phyloP scores from a whole-genome alignment of 75 land plant genomes.

The Pinus tabuliformis region DNA sequence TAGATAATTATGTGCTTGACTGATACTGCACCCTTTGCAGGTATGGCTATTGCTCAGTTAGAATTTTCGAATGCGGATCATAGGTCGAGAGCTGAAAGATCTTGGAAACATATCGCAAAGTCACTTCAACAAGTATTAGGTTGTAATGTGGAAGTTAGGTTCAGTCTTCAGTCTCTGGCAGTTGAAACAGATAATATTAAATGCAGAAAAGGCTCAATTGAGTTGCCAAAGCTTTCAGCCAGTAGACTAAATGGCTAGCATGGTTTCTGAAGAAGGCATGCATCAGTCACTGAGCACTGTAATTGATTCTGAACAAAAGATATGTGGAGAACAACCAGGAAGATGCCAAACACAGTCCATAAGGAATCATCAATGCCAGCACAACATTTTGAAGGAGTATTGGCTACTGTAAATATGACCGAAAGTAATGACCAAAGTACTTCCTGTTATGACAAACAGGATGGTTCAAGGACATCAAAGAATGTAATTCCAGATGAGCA shows the following conservation, averaged over 20 bases:
- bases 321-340: background rate
- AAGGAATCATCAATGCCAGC: background rate
- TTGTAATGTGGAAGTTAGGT: slow-evolving; percentile 62
- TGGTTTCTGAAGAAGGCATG: slow-evolving; percentile 2
- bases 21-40: slow-evolving; percentile 21
- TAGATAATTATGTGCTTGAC: background rate
- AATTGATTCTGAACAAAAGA: background rate
- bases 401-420: slow-evolving; percentile 1
- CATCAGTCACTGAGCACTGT: background rate
- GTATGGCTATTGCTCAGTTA: slow-evolving; percentile 55
- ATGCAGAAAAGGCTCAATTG: slow-evolving; percentile 5
- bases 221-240: slow-evolving; percentile 1
- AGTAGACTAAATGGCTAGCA: slow-evolving; percentile 2
- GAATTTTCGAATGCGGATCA: slow-evolving; percentile 52
- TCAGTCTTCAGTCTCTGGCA: slow-evolving; percentile 28
- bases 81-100: slow-evolving; percentile 64
- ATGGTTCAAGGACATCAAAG: slow-evolving; percentile 31
- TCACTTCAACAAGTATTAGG: slow-evolving; percentile 61
- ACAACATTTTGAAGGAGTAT: slow-evolving; percentile 1
- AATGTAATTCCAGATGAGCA: slow-evolving; percentile 44
- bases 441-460: background rate
- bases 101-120: slow-evolving; percentile 66
- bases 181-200: slow-evolving; percentile 13
- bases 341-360: background rate
- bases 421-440: slow-evolving; percentile 2